These are phyloP conservation scores for Psophocarpus tetragonolobus DNA, from an alignment of 306 rosid species.

Conservation along the genomic window DNA sequence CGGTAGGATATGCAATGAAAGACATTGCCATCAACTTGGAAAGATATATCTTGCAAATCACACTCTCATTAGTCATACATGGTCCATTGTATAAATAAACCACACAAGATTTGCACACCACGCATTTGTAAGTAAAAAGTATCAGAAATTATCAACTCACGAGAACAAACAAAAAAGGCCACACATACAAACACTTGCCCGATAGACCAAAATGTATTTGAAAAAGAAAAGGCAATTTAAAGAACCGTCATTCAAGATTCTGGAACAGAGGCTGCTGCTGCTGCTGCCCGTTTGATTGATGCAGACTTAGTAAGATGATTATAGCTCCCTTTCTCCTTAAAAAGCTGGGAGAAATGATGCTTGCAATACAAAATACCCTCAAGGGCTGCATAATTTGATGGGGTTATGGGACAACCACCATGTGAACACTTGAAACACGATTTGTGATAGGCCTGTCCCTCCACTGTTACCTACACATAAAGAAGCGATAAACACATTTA, in stretches of 20 bases:
- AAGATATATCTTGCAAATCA: conserved; percentile 16
- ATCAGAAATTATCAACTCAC: conserved; percentile 26
- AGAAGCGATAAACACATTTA: neutral
- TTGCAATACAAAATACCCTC: conserved; percentile 96
- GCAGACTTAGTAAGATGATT: conserved; percentile 81
- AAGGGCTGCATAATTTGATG: conserved; percentile 91
- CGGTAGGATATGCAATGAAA: neutral
- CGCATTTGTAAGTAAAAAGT: conserved; percentile 18
- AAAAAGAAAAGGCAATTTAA: conserved; percentile 3
- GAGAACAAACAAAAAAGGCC: conserved; percentile 20
- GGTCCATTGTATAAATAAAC: conserved; percentile 34
- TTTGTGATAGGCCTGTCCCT: conserved; percentile 83
- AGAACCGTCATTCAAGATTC: conserved; percentile 51
- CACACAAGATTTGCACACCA: conserved; percentile 43
- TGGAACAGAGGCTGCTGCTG: conserved; percentile 49
- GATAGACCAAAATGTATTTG: conserved; percentile 14
- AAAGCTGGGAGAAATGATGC: conserved; percentile 94
- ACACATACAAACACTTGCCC: conserved; percentile 37
- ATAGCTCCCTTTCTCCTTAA: conserved; percentile 87
- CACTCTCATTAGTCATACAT: conserved; percentile 21
- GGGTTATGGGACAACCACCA: conserved; percentile 88
- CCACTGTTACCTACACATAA: conserved; percentile 86
- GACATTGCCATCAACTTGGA: conserved; percentile 11
- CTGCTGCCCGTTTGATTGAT: conserved; percentile 57
- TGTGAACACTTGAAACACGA: conserved; percentile 95